Evolutionary conservation across 441 rosid genomes (phyloP), one percentile per base, ranked within the genome.

Genomic region (Eruca vesicaria): DNA sequence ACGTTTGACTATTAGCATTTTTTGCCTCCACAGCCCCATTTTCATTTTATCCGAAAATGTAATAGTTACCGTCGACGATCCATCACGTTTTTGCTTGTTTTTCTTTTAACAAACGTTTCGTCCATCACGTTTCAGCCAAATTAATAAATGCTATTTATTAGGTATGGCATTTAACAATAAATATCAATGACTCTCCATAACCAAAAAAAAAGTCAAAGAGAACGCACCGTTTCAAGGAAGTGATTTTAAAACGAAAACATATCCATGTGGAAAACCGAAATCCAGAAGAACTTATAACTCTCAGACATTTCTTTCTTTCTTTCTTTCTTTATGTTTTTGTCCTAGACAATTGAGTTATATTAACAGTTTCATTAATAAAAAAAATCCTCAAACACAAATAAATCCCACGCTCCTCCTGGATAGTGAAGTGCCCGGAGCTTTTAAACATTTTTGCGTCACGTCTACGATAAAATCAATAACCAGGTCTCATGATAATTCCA

Each of bases 131-230:
- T 11, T 66, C 11, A 12, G 26, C 31, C 10, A 68, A 68, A 67
- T 16, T 50, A 50, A 50, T 50, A 50, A 50, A 50, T 50, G 56
- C 21, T 50, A 18, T 50, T 50, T 50, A 50, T 18, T 50, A 50
- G 56, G 9, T 50, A 50, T 50, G 56, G 56, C 56, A 18, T 23
- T 32, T 11, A 50, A 16, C 43, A 48, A 57, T 31, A 48, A 66
- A 71, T 66, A 26, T 35, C 56, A 71, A 76, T 57, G 63, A 26
- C 26, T 56, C 50, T 11, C 36, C 11, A 15, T 58, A 58, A 28
- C 18, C 10, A 12, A 5, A 6, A 45, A 52, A 63, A 77, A 65
- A 71, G 72, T 77, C 80, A 77, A 77, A 65, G 80, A 28, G 19
- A 66, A 71, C 11, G 73, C 68, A 77, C 31, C 75, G 61, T 69